Conservation (phyloP, 352 stramenopile genomes). For the Phytopythium mirpurense region DNA sequence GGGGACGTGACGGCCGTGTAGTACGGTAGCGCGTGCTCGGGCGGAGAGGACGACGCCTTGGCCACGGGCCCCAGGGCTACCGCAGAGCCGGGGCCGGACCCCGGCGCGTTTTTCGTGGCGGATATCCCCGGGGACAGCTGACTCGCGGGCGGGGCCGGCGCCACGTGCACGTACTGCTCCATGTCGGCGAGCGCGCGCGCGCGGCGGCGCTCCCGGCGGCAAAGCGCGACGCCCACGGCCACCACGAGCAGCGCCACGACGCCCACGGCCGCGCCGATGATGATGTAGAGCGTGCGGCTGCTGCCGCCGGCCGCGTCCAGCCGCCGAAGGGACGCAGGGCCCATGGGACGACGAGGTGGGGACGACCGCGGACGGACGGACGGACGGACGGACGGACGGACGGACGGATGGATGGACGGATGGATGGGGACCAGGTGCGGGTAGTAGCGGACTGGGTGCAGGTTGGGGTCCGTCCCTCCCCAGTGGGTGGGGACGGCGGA, state of each 20-base stretch:
- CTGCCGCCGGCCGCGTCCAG: too few species aligned
- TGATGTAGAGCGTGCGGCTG: conserved; percentile 9
- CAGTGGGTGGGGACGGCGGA: too few species aligned
- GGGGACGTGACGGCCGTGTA: conserved; percentile 29
- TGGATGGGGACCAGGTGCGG: too few species aligned
- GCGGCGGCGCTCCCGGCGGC: conserved; percentile 16
- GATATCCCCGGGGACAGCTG: conserved; percentile 18
- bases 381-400: too few species aligned
- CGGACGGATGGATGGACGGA: too few species aligned
- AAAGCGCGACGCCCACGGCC: conserved; percentile 16
- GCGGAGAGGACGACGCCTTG: conserved; percentile 13
- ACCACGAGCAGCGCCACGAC: conserved; percentile 22
- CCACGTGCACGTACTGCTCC: conserved; percentile 27
- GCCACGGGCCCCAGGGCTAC: too few species aligned
- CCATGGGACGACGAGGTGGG: too few species aligned
- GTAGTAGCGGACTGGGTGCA: too few species aligned
- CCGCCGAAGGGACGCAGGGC: too few species aligned
- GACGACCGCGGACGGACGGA: too few species aligned
- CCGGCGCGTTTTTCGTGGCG: conserved; percentile 11
- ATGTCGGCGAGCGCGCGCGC: conserved; percentile 20
- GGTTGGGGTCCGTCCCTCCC: too few species aligned
- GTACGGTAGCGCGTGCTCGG: conserved; percentile 9
- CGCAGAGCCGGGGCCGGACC: conserved; percentile 7
- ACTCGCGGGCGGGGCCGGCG: conserved; percentile 16
- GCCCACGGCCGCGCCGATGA: conserved; percentile 22